Conservation (phyloP, 768 basidiomycete genomes). For the Filobasidium floriforme region DNA sequence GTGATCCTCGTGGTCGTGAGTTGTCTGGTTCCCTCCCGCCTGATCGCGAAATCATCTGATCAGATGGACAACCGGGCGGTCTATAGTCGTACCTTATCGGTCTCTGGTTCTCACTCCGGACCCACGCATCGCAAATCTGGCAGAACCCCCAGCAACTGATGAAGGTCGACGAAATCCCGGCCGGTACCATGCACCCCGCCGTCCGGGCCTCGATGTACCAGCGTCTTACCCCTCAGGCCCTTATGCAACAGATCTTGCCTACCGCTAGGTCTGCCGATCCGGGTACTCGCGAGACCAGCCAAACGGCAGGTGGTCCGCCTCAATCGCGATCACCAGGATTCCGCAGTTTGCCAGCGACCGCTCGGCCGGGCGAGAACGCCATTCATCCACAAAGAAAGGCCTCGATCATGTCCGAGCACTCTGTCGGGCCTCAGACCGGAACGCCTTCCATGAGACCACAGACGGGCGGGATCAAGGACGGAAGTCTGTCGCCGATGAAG, state of each 20-base stretch:
- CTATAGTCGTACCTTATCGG: conserved; percentile 88
- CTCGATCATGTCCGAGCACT: conserved; percentile 7
- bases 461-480: conserved; percentile 22
- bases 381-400: background rate
- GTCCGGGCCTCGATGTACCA: conserved; percentile 41
- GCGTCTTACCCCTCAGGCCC: conserved; percentile 43
- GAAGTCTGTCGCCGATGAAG: conserved; percentile 36
- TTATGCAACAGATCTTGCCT: conserved; percentile 41
- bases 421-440: conserved; percentile 34
- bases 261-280: conserved; percentile 10
- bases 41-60: background rate
- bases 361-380: background rate
- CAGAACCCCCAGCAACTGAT: conserved; percentile 69
- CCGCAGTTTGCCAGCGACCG: conserved; percentile 3
- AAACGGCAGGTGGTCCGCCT: background rate
- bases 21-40: conserved; percentile 26
- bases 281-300: background rate
- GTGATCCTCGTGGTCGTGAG: conserved; percentile 78
- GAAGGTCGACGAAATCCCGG: conserved; percentile 39
- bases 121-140: conserved; percentile 98
- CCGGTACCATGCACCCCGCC: conserved; percentile 37
- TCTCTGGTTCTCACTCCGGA: conserved; percentile 95
- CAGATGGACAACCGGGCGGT: background rate
- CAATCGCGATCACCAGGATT: conserved; percentile 5
- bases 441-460: conserved; percentile 58